Evolutionary conservation across 2,329 filamentous ascomycete genomes (phyloP).

Genomic region (Hymenoscyphus occultus): DNA sequence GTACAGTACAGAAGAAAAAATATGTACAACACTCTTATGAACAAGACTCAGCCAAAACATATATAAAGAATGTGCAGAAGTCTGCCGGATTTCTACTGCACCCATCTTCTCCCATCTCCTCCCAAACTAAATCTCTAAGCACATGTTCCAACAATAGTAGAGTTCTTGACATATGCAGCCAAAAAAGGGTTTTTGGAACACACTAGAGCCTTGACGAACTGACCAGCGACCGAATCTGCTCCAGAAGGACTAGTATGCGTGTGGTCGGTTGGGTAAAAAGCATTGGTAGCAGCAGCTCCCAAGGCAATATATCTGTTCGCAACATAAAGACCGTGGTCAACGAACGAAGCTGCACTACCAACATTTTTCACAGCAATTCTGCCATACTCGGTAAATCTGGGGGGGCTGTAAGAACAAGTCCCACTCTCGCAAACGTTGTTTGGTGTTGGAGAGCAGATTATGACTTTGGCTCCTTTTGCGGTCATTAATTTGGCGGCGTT

Average conservation of each 20-base stretch:
- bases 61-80: background rate
- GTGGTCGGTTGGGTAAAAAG: slow-evolving; percentile 55
- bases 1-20: background rate
- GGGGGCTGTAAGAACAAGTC: slow-evolving; percentile 43
- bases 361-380: slow-evolving; percentile 42
- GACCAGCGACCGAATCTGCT: slow-evolving; percentile 51
- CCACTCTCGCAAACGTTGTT: slow-evolving; percentile 62
- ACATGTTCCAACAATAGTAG: slow-evolving; percentile 32
- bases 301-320: slow-evolving; percentile 48
- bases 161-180: slow-evolving; percentile 30
- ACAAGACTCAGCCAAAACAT: background rate
- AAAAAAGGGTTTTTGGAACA: slow-evolving; percentile 27
- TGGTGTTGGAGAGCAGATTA: slow-evolving; percentile 59
- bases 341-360: slow-evolving; percentile 44
- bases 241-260: slow-evolving; percentile 58
- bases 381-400: slow-evolving; percentile 57
- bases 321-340: slow-evolving; percentile 57
- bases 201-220: slow-evolving; percentile 53
- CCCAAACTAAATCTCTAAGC: background rate
- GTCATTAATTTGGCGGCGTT: slow-evolving; percentile 32
- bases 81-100: background rate
- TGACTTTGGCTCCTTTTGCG: slow-evolving; percentile 57
- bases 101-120: background rate
- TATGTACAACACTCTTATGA: background rate
- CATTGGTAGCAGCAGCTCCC: slow-evolving; percentile 47